phyloP scores from a whole-genome alignment of 2,329 filamentous ascomycete genomes.

The Cercospora janseana region DNA sequence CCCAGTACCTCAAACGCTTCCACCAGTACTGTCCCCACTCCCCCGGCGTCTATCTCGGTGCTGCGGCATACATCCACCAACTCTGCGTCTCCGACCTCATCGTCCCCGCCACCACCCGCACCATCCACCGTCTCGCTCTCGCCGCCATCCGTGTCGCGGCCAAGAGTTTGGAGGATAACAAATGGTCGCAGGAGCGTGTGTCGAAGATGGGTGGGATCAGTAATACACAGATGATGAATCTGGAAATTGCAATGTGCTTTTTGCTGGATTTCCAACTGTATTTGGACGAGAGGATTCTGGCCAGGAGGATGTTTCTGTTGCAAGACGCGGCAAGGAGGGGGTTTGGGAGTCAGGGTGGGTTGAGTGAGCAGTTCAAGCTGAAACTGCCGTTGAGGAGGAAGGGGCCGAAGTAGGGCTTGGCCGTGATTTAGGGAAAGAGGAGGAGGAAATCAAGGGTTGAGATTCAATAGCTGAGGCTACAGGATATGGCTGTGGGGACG shows the following conservation, averaged over 20 bases:
- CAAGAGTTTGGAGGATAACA: constrained; percentile 91
- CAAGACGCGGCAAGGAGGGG: constrained; percentile 37
- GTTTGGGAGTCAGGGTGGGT: constrained; percentile 24
- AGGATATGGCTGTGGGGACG: no score
- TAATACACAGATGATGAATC: constrained; percentile 72
- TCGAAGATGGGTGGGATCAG: constrained; percentile 86
- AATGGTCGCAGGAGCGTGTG: constrained; percentile 79
- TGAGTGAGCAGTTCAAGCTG: constrained; percentile 36
- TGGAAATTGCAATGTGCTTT: constrained; percentile 72
- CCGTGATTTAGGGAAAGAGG: no score
- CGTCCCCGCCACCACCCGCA: constrained; percentile 77
- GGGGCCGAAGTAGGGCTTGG: constrained; percentile 16
- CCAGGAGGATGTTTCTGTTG: constrained; percentile 37
- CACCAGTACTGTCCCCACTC: constrained; percentile 93
- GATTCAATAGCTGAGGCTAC: no score
- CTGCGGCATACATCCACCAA: constrained; percentile 81
- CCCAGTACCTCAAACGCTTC: constrained; percentile 81
- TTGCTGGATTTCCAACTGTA: constrained; percentile 76
- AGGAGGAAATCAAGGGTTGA: no score
- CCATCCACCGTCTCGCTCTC: constrained; percentile 81
- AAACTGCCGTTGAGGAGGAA: constrained; percentile 32
- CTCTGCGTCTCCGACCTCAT: constrained; percentile 71
- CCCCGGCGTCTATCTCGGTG: constrained; percentile 86
- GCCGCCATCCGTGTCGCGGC: constrained; percentile 83
- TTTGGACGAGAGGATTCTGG: constrained; percentile 35